Percentiles rank a stretch among this genome's conserved stretches.
Conservation (phyloP, 352 stramenopile species). For the Phytophthora sojae region DNA sequence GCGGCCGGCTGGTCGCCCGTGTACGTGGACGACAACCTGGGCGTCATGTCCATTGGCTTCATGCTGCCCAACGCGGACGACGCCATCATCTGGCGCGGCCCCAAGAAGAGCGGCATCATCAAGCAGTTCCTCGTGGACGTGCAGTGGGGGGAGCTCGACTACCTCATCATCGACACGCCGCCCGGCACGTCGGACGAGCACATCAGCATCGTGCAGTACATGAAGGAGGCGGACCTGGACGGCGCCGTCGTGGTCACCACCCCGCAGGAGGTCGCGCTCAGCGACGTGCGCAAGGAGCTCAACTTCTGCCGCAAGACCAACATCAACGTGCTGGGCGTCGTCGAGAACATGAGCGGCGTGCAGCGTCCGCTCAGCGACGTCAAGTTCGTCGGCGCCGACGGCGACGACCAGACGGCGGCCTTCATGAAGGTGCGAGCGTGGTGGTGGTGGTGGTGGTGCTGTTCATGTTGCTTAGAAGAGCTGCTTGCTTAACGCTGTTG, state of each 20-base stretch:
- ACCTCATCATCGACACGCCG: conserved; percentile 99
- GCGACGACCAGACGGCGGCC: conserved; percentile 61
- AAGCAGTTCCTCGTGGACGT: conserved; percentile 99
- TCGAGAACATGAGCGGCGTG: conserved; percentile 99
- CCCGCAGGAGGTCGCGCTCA: conserved; percentile 99
- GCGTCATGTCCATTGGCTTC: conserved; percentile 99
- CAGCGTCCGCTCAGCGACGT: conserved; percentile 82
- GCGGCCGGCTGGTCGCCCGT: conserved; percentile 99
- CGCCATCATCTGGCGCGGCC: conserved; percentile 99
- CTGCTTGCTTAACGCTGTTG: background rate
- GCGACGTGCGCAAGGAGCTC: conserved; percentile 99
- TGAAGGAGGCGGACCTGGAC: conserved; percentile 96
- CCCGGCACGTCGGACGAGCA: conserved; percentile 99
- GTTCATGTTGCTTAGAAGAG: background rate
- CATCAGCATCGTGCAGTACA: conserved; percentile 99
- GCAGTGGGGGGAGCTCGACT: conserved; percentile 99
- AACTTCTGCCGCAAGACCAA: conserved; percentile 99
- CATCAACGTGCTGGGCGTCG: conserved; percentile 88
- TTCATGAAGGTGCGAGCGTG: conserved; percentile 71
- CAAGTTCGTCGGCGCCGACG: conserved; percentile 66
- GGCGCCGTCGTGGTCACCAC: conserved; percentile 99
- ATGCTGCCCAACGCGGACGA: conserved; percentile 98
- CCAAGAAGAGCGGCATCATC: conserved; percentile 99
- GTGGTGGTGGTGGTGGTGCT: background rate
- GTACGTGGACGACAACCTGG: conserved; percentile 98